phyloP scores from a whole-genome alignment of 805 yeast genomes.

The Metschnikowia amazonensis region DNA sequence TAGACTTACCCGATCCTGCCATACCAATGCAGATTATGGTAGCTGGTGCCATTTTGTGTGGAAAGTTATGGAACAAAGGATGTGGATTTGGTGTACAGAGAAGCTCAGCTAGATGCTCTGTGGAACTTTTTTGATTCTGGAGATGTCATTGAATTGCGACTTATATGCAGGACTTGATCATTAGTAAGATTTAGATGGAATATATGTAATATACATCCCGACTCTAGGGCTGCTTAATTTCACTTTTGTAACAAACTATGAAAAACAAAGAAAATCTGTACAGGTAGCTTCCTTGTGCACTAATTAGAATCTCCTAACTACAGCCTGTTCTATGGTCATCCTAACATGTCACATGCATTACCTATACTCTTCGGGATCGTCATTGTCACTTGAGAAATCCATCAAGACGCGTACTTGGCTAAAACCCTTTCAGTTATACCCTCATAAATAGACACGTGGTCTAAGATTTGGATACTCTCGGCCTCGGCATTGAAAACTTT shows the following conservation, averaged over 20 bases:
- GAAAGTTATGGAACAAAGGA: not conserved
- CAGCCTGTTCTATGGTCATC: not conserved
- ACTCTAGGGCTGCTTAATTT: too few species aligned
- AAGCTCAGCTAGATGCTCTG: not conserved
- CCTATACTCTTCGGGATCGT: not conserved
- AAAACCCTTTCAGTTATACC: constrained; percentile 41
- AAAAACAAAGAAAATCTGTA: too few species aligned
- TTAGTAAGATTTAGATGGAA: not conserved
- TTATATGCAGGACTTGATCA: not conserved
- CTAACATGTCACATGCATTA: not conserved
- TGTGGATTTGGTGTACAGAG: not conserved
- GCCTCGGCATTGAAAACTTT: constrained; percentile 66
- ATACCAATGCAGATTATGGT: constrained; percentile 48
- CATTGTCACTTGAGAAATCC: not conserved
- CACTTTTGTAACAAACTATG: too few species aligned
- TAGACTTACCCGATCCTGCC: constrained; percentile 88
- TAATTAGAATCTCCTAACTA: not conserved
- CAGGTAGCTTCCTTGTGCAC: too few species aligned
- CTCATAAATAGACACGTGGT: constrained; percentile 49
- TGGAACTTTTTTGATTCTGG: not conserved
- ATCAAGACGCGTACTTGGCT: constrained; percentile 6
- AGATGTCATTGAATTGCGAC: constrained; percentile 1
- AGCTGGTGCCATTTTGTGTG: constrained; percentile 15
- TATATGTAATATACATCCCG: too few species aligned
- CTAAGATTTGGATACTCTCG: constrained; percentile 64